Conservation (phyloP, 805 yeast genomes). For the Kuraishia hungarica region DNA sequence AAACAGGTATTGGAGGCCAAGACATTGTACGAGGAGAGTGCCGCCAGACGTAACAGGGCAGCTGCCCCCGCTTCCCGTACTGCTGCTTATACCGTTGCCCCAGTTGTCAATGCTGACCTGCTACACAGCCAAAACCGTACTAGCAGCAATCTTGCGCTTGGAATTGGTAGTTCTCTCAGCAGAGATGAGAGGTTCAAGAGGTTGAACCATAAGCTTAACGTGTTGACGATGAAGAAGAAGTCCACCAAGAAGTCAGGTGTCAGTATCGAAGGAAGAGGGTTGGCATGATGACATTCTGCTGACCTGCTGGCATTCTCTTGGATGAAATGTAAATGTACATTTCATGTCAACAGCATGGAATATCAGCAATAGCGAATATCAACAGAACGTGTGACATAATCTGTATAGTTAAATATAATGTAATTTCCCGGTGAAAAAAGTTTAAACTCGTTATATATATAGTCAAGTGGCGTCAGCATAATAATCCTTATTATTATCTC, state of each 20-base stretch:
- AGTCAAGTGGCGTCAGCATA: no score
- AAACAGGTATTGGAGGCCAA: constrained; percentile 28
- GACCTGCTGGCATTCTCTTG: no score
- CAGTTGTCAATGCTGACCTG: constrained; percentile 53
- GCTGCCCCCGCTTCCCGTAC: constrained; percentile 92
- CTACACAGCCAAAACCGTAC: constrained; percentile 29
- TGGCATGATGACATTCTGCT: no score
- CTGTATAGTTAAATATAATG: background rate
- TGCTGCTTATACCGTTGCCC: constrained; percentile 85
- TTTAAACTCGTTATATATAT: no score
- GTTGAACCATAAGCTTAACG: constrained; percentile 50
- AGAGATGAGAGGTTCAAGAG: constrained; percentile 78
- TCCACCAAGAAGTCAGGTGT: constrained; percentile 61
- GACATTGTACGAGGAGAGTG: constrained; percentile 79
- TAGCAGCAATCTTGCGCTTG: constrained; percentile 23
- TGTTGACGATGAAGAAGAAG: constrained; percentile 39
- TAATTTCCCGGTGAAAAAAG: background rate
- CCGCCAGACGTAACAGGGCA: constrained; percentile 87
- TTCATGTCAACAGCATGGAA: no score
- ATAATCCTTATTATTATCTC: no score
- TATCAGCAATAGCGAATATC: no score
- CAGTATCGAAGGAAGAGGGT: constrained; percentile 66
- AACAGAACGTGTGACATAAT: no score
- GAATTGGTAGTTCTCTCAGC: constrained; percentile 42
- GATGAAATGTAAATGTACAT: no score